A percentile compares a stretch with the other conserved stretches of the same genome.
Conservation (phyloP, 257 asterid species). For the Gentiana dahurica region DNA sequence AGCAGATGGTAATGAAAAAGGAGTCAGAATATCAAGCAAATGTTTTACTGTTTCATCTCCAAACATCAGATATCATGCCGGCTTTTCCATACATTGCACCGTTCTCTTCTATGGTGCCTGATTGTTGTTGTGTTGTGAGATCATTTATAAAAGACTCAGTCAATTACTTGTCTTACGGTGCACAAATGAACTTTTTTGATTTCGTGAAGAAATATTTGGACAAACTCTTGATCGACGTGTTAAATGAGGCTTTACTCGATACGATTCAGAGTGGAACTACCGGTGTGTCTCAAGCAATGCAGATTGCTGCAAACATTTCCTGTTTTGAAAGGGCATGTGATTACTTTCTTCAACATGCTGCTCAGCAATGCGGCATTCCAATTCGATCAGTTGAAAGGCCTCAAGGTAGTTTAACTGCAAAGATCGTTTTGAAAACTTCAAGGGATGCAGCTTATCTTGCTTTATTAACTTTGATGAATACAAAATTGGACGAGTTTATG, state of each 20-base stretch:
- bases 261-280: constrained; percentile 48
- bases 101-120: constrained; percentile 84
- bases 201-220: constrained; percentile 68
- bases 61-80: constrained; percentile 86
- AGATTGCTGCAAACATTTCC: constrained; percentile 84
- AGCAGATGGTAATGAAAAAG: constrained; percentile 89
- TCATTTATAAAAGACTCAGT: constrained; percentile 78
- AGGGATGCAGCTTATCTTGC: constrained; percentile 88
- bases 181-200: constrained; percentile 69
- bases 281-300: constrained; percentile 89
- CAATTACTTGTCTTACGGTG: constrained; percentile 71
- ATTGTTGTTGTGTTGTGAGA: constrained; percentile 71
- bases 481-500: constrained; percentile 76
- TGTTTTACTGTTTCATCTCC: constrained; percentile 78
- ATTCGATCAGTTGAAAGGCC: constrained; percentile 70
- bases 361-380: constrained; percentile 94
- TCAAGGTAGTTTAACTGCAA: constrained; percentile 69
- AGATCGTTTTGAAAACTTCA: constrained; percentile 74
- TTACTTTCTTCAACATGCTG: constrained; percentile 90
- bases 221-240: constrained; percentile 72
- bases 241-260: constrained; percentile 57
- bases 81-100: constrained; percentile 94
- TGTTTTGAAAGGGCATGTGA: constrained; percentile 89
- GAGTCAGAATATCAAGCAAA: constrained; percentile 88
- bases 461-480: constrained; percentile 48